Percentiles rank a stretch among this genome's conserved stretches.
These are phyloP conservation scores for Huntiella abstrusa DNA, from an alignment of 2,329 filamentous ascomycete genomes.

Conservation along the genomic window DNA sequence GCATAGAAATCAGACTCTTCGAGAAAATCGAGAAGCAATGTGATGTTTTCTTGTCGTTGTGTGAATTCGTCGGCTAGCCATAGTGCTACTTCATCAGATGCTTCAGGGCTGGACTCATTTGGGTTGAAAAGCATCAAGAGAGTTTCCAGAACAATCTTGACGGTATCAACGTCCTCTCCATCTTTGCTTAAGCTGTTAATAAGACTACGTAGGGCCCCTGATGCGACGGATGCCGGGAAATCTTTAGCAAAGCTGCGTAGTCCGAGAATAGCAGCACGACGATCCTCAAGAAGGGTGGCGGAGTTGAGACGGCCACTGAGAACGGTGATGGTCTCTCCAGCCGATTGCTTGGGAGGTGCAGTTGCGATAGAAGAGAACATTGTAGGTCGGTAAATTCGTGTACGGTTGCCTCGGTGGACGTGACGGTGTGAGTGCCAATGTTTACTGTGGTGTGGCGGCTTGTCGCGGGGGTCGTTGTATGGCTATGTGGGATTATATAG, in stretches of 20 bases:
- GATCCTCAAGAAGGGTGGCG: slow-evolving; percentile 82
- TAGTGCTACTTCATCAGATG: slow-evolving; percentile 84
- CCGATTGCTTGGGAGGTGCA: slow-evolving; percentile 87
- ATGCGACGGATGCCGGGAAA: slow-evolving; percentile 88
- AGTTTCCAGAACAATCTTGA: slow-evolving; percentile 88
- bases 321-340: slow-evolving; percentile 81
- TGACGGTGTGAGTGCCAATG: too few relatives aligned
- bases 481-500: too few relatives aligned
- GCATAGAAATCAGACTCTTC: slow-evolving; percentile 79
- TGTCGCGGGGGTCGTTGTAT: too few relatives aligned
- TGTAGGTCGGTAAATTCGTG: too few relatives aligned
- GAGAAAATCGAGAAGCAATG: slow-evolving; percentile 70
- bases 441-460: too few relatives aligned
- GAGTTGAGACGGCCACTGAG: slow-evolving; percentile 74
- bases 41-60: slow-evolving; percentile 92
- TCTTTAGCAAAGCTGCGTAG: slow-evolving; percentile 91
- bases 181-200: slow-evolving; percentile 76
- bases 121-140: slow-evolving; percentile 76
- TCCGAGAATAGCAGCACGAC: slow-evolving; percentile 79
- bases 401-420: too few relatives aligned
- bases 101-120: slow-evolving; percentile 60
- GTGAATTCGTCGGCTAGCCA: slow-evolving; percentile 98
- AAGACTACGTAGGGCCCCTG: slow-evolving; percentile 71
- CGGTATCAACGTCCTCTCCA: slow-evolving; percentile 85
- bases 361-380: slow-evolving; percentile 34